Base-by-base conservation (phyloP, 257 asterid genomes). In the Solanum microdontum region DNA sequence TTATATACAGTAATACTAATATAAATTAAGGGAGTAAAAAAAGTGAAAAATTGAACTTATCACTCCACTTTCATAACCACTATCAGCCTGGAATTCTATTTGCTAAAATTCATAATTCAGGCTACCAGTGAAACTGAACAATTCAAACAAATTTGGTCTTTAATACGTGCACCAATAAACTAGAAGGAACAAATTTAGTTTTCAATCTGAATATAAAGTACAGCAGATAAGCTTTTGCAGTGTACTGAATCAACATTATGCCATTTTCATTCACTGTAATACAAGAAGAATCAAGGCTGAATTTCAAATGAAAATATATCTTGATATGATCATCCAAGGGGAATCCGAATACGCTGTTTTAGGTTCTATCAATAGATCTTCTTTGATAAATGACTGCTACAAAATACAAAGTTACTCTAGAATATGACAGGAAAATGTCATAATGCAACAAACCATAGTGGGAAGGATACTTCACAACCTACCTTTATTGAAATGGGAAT, bases 401-500 rank as follows among this genome's bases (percentile, higher is more conserved):
- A n/a, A 80, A 80, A 28, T 82, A 82, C 43, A 82, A 48, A 80
- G 51, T 23, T 23, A 36, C 82, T 21, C 82, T 36, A 74, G 82
- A 74, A 36, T 19, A 36, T 74, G 55, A 21, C 30, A 21, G 30
- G 48, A 74, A 74, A 74, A 34, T 39, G 2, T 36, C 51, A 74
- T 74, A 21, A 36, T 74, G 82, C 51, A 13, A 74, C 51, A 43
- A 74, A 36, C 11, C 30, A 83, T 37, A 72, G 33, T 21, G 87
- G 11, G 87, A 24, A n/a, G 73, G 84, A 17, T 80, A 79, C 82
- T 90, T 37, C 66, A 34, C 89, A 70, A n/a, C 39, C 88, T 88
- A 96, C 99, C 99, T 97, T 97, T 84, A 97, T 97, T 85, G 99
- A 97, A 90, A 97, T 97, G 86, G 99, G 99, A 90, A 97, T 97